Evolutionary conservation across 2,329 filamentous ascomycete genomes (phyloP).

Genomic region (Colletotrichum aenigma): DNA sequence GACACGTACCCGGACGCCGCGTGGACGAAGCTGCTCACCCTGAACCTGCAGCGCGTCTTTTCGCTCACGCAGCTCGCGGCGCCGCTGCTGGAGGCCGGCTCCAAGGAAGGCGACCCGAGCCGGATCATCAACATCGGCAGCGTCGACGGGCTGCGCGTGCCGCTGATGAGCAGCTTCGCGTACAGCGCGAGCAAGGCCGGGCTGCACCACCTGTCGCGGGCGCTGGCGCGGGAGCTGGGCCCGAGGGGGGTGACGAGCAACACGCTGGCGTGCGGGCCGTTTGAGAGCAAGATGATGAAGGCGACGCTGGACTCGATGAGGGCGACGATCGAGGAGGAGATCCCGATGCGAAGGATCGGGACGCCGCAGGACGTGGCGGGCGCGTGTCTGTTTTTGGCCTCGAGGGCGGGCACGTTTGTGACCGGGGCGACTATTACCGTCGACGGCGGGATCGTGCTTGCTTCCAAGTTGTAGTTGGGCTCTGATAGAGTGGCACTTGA

Average conservation of each 20-base stretch:
- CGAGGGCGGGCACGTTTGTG: constrained; percentile 68
- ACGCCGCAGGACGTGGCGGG: constrained; percentile 72
- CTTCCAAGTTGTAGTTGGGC: constrained; percentile 44
- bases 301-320: constrained; percentile 60
- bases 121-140: constrained; percentile 70
- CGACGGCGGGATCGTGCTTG: constrained; percentile 60
- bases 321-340: constrained; percentile 58
- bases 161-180: constrained; percentile 61
- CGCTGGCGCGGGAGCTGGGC: constrained; percentile 65
- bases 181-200: constrained; percentile 68
- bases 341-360: constrained; percentile 72
- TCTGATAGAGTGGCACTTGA: neutral
- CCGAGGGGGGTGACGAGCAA: constrained; percentile 67
- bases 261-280: constrained; percentile 74
- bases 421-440: constrained; percentile 69
- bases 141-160: constrained; percentile 66
- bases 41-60: constrained; percentile 73
- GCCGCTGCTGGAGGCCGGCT: constrained; percentile 54
- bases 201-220: constrained; percentile 65
- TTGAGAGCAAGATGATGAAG: constrained; percentile 72
- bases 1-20: constrained; percentile 62
- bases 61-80: constrained; percentile 67
- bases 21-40: constrained; percentile 64
- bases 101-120: constrained; percentile 46
- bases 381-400: constrained; percentile 72